A percentile compares a stretch with the other conserved stretches of the same genome.
These are phyloP conservation scores for Umbelopsis sp. DNA, from an alignment of 192 early-diverging fungal species.

Conservation along the genomic window DNA sequence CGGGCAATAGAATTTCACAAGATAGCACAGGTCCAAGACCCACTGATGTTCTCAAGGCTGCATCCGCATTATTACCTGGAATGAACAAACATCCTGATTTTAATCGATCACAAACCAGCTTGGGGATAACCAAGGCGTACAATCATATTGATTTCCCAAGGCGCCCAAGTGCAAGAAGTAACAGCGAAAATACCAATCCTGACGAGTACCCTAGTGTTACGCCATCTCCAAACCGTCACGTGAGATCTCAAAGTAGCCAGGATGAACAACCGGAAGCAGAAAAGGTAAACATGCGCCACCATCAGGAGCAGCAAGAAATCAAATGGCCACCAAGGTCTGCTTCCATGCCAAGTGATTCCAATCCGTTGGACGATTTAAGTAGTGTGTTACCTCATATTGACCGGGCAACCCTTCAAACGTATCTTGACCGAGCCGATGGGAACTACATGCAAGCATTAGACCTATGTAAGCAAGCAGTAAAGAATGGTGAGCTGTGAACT, in stretches of 20 bases:
- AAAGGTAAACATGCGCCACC: not conserved
- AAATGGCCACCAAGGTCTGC: not conserved
- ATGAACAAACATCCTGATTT: not conserved
- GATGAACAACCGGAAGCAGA: not conserved
- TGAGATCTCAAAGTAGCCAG: not conserved
- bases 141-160: conserved; percentile 8
- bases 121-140: conserved; percentile 1
- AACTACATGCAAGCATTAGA: conserved; percentile 52
- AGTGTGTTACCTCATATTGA: conserved; percentile 53
- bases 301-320: not conserved
- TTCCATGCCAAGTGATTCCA: conserved; percentile 20
- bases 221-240: not conserved
- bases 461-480: conserved; percentile 42
- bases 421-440: conserved; percentile 44
- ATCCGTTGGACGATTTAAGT: conserved; percentile 49
- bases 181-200: not conserved
- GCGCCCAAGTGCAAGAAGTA: not conserved
- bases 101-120: not conserved
- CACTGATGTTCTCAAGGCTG: conserved; percentile 30
- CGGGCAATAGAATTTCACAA: not conserved
- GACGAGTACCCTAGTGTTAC: not conserved
- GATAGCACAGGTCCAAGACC: not conserved
- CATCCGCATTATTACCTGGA: conserved; percentile 20
- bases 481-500: conserved; percentile 40
- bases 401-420: conserved; percentile 36